phyloP scores from a whole-genome alignment of 805 yeast genomes.

The Wickerhamomyces xylosicus region DNA sequence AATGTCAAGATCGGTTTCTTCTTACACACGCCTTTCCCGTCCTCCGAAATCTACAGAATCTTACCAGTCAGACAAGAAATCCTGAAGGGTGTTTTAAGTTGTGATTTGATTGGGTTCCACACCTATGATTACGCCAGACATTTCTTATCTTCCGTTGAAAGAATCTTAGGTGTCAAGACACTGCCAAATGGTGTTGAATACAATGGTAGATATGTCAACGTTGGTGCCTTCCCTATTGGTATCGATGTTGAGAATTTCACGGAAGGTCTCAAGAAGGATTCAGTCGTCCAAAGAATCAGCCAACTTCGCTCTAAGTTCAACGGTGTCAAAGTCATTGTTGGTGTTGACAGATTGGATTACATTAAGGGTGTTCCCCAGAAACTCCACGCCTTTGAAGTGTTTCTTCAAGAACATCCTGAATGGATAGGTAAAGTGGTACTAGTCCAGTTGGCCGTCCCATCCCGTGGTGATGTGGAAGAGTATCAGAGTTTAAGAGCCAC shows the following conservation, averaged over 20 bases:
- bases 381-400: constrained; percentile 90
- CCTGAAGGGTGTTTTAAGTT: constrained; percentile 80
- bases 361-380: constrained; percentile 98
- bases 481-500: constrained; percentile 88
- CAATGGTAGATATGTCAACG: constrained; percentile 64
- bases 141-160: constrained; percentile 79
- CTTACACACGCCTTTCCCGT: constrained; percentile 96
- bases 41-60: constrained; percentile 91
- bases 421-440: constrained; percentile 96
- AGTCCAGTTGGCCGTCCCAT: constrained; percentile 95
- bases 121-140: constrained; percentile 99
- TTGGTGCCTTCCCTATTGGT: constrained; percentile 99
- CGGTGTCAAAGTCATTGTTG: constrained; percentile 81
- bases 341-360: constrained; percentile 93
- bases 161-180: constrained; percentile 73
- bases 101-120: constrained; percentile 95
- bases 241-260: constrained; percentile 89
- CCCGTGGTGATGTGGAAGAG: constrained; percentile 96
- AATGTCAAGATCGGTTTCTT: constrained; percentile 84
- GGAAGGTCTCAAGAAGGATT: constrained; percentile 56
- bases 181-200: constrained; percentile 85
- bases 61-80: constrained; percentile 93
- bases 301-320: constrained; percentile 57
- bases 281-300: constrained; percentile 56
- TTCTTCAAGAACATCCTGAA: constrained; percentile 87